Percentiles rank a stretch among this genome's conserved stretches.
These are phyloP conservation scores for Monilinia laxa DNA, from an alignment of 2,329 filamentous ascomycete genomes.

Conservation along the genomic window DNA sequence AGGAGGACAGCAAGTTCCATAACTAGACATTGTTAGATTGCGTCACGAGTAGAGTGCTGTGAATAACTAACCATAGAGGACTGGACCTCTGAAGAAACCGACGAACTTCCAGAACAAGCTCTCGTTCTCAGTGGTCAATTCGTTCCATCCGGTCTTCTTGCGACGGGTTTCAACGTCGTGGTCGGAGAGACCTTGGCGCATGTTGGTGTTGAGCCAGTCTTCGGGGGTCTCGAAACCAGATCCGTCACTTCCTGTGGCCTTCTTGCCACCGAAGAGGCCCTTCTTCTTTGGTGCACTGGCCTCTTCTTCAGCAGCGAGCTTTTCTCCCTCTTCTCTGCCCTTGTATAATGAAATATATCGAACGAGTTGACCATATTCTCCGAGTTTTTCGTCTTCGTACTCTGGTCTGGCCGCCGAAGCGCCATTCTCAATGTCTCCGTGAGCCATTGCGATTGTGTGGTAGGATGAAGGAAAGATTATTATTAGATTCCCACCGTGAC, in stretches of 20 bases:
- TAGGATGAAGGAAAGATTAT: slow-evolving; percentile 23
- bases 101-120: slow-evolving; percentile 75
- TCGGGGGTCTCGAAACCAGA: slow-evolving; percentile 49
- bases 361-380: slow-evolving; percentile 65
- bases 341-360: slow-evolving; percentile 67
- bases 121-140: slow-evolving; percentile 71
- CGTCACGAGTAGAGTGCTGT: neutral
- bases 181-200: slow-evolving; percentile 60
- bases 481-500: slow-evolving; percentile 20
- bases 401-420: slow-evolving; percentile 19
- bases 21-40: slow-evolving; percentile 47
- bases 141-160: slow-evolving; percentile 68
- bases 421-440: slow-evolving; percentile 22
- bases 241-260: slow-evolving; percentile 45
- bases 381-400: slow-evolving; percentile 41
- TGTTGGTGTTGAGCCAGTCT: slow-evolving; percentile 69
- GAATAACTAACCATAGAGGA: slow-evolving; percentile 67
- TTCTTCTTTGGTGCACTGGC: slow-evolving; percentile 48
- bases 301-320: slow-evolving; percentile 45
- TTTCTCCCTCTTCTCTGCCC: slow-evolving; percentile 54
- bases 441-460: slow-evolving; percentile 20
- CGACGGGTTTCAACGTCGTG: slow-evolving; percentile 62
- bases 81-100: slow-evolving; percentile 72
- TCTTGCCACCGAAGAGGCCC: slow-evolving; percentile 47
- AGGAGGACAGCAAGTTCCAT: slow-evolving; percentile 76